Evolutionary conservation across 2,329 filamentous ascomycete genomes (phyloP).

Genomic region (Lasiodiplodia theobromae): DNA sequence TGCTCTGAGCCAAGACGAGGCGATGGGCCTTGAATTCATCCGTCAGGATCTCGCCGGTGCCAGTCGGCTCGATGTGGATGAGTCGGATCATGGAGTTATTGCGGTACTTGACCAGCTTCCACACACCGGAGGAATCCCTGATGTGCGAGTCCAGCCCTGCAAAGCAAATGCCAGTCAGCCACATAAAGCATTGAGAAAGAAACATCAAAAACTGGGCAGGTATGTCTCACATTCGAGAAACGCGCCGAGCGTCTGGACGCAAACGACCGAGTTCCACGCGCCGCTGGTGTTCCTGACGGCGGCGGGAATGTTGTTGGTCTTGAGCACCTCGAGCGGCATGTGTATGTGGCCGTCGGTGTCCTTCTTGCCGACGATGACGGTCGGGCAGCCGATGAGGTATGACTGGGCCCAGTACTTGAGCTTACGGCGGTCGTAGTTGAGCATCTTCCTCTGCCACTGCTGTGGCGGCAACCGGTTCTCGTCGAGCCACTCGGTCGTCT

Average conservation of each 20-base stretch:
- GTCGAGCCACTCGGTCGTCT: constrained; percentile 78
- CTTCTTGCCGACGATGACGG: constrained; percentile 76
- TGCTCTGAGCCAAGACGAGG: not conserved
- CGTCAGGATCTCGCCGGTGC: constrained; percentile 2
- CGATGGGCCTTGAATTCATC: not conserved
- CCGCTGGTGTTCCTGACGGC: constrained; percentile 60
- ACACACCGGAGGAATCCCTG: not conserved
- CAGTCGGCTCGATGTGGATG: not conserved
- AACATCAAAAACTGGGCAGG: not conserved
- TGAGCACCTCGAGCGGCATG: constrained; percentile 72
- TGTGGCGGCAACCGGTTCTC: constrained; percentile 38
- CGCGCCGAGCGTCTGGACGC: not conserved
- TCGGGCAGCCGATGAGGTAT: constrained; percentile 90
- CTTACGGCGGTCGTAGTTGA: constrained; percentile 86
- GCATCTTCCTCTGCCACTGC: constrained; percentile 65
- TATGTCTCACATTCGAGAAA: constrained; percentile 4
- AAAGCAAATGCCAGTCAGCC: not conserved
- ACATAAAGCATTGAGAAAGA: not conserved
- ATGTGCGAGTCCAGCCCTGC: not conserved
- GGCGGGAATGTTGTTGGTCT: constrained; percentile 79
- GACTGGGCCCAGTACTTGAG: constrained; percentile 98
- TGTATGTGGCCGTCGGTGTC: constrained; percentile 68
- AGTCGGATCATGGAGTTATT: not conserved
- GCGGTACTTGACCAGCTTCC: not conserved
- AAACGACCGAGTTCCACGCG: not conserved